Percentiles rank a stretch among this genome's conserved stretches.
phyloP scores from a whole-genome alignment of 768 basidiomycete genomes.

The Lactifluus volemus region DNA sequence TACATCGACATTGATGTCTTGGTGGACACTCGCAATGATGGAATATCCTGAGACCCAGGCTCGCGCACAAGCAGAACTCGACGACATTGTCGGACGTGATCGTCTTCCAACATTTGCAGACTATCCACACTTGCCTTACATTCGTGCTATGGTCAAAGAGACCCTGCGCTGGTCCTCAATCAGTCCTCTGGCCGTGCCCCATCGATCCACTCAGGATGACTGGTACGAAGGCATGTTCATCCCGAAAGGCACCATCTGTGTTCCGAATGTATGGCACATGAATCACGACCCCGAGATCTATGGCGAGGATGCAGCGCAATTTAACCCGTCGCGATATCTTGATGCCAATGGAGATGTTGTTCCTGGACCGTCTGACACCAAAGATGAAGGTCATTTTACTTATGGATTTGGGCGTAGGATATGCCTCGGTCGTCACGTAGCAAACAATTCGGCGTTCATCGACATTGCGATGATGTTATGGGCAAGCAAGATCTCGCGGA shows the following conservation, averaged over 20 bases:
- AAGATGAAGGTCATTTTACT: constrained; percentile 23
- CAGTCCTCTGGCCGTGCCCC: background rate
- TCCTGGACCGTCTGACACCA: constrained; percentile 16
- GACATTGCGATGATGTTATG: constrained; percentile 25
- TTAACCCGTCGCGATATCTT: background rate
- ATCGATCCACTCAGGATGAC: no score
- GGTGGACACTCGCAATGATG: background rate
- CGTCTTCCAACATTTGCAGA: no score
- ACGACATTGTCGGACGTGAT: background rate
- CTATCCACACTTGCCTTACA: no score
- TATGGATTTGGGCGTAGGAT: constrained; percentile 24
- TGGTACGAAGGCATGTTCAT: no score
- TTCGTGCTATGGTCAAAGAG: background rate
- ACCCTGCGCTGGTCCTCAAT: background rate
- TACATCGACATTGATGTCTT: background rate
- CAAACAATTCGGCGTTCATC: constrained; percentile 27
- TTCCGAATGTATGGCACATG: background rate
- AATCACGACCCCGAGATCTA: background rate
- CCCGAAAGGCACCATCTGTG: background rate
- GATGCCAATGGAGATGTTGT: background rate
- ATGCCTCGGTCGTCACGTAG: constrained; percentile 2
- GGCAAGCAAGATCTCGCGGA: constrained; percentile 17
- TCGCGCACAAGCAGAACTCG: background rate
- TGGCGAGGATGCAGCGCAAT: background rate
- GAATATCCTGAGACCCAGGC: background rate